A percentile compares a stretch with the other conserved stretches of the same genome.
Evolutionary conservation across 495 filamentous ascomycete species (phyloP).

Genomic region (Talaromyces ruber): DNA sequence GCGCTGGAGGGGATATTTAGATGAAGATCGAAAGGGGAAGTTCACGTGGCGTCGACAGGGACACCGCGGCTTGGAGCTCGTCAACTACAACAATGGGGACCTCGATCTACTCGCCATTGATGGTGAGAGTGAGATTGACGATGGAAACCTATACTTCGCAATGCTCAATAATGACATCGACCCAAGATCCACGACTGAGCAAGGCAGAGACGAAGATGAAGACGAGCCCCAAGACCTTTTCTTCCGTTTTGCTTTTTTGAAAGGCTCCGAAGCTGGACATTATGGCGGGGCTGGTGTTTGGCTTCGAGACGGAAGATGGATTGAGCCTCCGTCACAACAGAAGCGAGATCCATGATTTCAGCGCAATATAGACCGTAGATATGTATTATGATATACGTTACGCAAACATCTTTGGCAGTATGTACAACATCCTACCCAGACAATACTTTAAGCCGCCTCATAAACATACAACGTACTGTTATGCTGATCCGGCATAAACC

Average conservation of each 20-base stretch:
- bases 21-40: slow-evolving; percentile 34
- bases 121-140: neutral
- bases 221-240: slow-evolving; percentile 52
- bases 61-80: slow-evolving; percentile 31
- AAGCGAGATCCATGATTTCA: slow-evolving; percentile 1
- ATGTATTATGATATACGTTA: neutral
- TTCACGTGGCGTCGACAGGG: slow-evolving; percentile 41
- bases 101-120: neutral
- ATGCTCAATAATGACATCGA: neutral
- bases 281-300: slow-evolving; percentile 81
- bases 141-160: neutral
- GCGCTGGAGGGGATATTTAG: slow-evolving; percentile 56
- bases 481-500: slow-evolving; percentile 23
- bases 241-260: slow-evolving; percentile 78
- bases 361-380: neutral
- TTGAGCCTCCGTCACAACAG: slow-evolving; percentile 25
- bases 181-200: neutral
- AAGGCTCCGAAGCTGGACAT: slow-evolving; percentile 56
- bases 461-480: slow-evolving; percentile 29
- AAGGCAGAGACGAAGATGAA: slow-evolving; percentile 17
- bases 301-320: slow-evolving; percentile 62
- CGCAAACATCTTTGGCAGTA: neutral
- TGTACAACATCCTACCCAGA: neutral
- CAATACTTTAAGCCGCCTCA: slow-evolving; percentile 12
- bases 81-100: slow-evolving; percentile 6